These are phyloP conservation scores for Nicotiana rustica DNA, from an alignment of 305 asterid genomes.

Conservation along the genomic window DNA sequence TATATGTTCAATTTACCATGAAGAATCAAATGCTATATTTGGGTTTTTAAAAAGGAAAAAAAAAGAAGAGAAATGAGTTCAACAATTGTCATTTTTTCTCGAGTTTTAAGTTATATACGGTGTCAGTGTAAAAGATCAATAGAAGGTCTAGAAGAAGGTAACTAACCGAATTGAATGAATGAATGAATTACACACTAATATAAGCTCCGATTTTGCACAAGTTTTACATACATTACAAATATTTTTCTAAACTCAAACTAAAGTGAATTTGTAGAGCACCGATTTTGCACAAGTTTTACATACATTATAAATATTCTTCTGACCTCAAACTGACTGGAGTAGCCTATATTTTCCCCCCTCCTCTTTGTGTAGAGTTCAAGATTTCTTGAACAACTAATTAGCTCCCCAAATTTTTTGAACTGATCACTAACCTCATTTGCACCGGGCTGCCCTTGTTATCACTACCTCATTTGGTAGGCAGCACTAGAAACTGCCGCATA, in stretches of 20 bases:
- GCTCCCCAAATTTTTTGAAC: background rate
- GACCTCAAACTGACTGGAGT: background rate
- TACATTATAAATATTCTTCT: background rate
- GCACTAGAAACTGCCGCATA: conserved; percentile 49
- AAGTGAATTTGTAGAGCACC: background rate
- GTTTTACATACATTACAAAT: background rate
- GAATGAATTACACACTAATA: background rate
- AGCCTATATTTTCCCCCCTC: background rate
- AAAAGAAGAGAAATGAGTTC: too few species aligned
- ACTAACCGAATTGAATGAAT: background rate
- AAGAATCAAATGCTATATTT: too few species aligned
- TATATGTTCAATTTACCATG: too few species aligned
- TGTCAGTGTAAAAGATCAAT: too few species aligned
- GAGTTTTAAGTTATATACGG: too few species aligned
- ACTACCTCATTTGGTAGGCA: conserved; percentile 78
- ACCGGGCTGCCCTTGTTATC: background rate
- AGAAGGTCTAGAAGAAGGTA: background rate
- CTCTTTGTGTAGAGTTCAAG: conserved; percentile 51
- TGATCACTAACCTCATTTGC: background rate
- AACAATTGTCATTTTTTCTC: too few species aligned
- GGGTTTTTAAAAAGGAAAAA: too few species aligned
- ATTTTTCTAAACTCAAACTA: background rate
- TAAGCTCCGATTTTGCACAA: background rate
- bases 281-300: background rate
- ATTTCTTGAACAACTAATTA: conserved; percentile 52